phyloP scores from a whole-genome alignment of 2,329 filamentous ascomycete species.

The Thelonectria blattea region DNA sequence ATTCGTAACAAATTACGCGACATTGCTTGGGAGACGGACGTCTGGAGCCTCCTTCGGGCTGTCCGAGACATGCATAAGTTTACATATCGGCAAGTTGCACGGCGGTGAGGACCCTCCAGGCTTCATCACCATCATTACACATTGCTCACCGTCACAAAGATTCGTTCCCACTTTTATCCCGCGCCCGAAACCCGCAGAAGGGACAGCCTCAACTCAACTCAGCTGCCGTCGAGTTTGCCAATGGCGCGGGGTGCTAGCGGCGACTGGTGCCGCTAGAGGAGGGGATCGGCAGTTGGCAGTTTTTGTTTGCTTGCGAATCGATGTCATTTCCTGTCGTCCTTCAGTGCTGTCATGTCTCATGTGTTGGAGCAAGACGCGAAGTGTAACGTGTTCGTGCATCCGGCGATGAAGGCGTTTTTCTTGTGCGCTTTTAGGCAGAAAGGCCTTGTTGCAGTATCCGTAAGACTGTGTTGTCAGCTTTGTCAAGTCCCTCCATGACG shows the following conservation, averaged over 20 bases:
- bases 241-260: slow-evolving; percentile 10
- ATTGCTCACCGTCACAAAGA: not conserved
- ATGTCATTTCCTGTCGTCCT: not conserved
- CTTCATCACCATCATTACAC: not conserved
- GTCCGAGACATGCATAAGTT: not conserved
- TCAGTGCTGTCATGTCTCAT: not conserved
- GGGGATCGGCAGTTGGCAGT: slow-evolving; percentile 19
- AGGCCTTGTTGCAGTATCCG: not conserved
- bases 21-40: not conserved
- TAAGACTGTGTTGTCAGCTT: slow-evolving; percentile 13
- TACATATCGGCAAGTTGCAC: not conserved
- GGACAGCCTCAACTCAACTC: no score
- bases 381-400: not conserved
- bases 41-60: not conserved
- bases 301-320: not conserved
- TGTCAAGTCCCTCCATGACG: slow-evolving; percentile 14
- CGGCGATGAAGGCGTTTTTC: not conserved
- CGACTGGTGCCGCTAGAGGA: slow-evolving; percentile 4
- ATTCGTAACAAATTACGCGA: not conserved
- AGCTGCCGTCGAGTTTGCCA: slow-evolving; percentile 2
- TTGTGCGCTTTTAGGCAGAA: not conserved
- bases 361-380: not conserved
- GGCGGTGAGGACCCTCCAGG: not conserved
- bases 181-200: no score
- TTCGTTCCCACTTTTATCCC: no score